Evolutionary conservation across 176 grass and related monocot genomes (phyloP).

Genomic region (Thalia dealbata): DNA sequence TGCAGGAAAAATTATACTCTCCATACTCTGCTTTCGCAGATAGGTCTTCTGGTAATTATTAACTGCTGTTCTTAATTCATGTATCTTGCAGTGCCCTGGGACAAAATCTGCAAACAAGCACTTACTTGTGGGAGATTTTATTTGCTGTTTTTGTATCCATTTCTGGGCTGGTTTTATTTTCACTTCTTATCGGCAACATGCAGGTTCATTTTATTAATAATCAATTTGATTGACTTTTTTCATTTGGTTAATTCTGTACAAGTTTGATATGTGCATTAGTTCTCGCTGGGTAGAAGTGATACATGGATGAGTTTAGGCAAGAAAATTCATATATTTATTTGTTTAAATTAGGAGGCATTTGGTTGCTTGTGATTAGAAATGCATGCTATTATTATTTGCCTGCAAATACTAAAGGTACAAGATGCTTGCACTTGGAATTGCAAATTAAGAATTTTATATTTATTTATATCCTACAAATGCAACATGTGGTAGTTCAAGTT

Average conservation of each 20-base stretch:
- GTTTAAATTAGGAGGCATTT: background rate
- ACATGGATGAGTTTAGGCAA: background rate
- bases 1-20: background rate
- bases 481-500: too few species aligned
- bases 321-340: background rate
- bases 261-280: background rate
- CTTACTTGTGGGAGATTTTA: constrained; percentile 65
- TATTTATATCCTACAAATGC: too few species aligned
- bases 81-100: constrained; percentile 77
- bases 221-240: background rate
- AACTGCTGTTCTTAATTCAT: background rate
- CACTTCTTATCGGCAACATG: constrained; percentile 95
- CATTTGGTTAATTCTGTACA: background rate
- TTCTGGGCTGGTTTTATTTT: constrained; percentile 85
- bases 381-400: too few species aligned
- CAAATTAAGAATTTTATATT: too few species aligned
- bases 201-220: constrained; percentile 35
- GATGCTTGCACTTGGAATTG: too few species aligned
- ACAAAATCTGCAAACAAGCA: constrained; percentile 81
- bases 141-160: constrained; percentile 82
- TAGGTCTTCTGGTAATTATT: background rate
- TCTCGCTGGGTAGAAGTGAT: background rate
- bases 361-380: too few species aligned
- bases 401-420: too few species aligned
- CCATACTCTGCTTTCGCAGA: background rate